phyloP scores from a whole-genome alignment of 2,329 filamentous ascomycete genomes.

The Exophiala sp. region DNA sequence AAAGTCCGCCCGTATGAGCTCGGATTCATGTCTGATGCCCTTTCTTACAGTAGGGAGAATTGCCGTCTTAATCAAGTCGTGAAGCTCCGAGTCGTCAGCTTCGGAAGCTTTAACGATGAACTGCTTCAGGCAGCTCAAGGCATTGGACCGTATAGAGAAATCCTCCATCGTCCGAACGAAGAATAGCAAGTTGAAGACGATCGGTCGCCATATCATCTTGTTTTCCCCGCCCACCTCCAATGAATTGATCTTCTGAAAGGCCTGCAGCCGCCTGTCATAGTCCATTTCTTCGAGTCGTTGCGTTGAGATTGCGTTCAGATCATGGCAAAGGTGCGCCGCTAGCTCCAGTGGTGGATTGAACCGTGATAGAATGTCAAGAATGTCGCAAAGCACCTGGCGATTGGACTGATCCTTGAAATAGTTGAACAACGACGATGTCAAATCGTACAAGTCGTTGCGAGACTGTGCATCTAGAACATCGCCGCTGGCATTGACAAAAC shows the following conservation, averaged over 20 bases:
- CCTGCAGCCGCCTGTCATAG: slow-evolving; percentile 72
- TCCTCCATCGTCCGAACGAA: slow-evolving; percentile 83
- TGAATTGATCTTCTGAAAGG: slow-evolving; percentile 67
- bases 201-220: slow-evolving; percentile 67
- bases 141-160: slow-evolving; percentile 75
- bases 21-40: slow-evolving; percentile 71
- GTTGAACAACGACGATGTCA: slow-evolving; percentile 74
- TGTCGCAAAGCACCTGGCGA: slow-evolving; percentile 65
- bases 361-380: slow-evolving; percentile 64
- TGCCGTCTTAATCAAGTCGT: slow-evolving; percentile 56
- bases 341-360: slow-evolving; percentile 59
- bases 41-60: slow-evolving; percentile 70
- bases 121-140: slow-evolving; percentile 70
- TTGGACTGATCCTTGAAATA: slow-evolving; percentile 81
- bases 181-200: slow-evolving; percentile 84
- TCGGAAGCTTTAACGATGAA: slow-evolving; percentile 63
- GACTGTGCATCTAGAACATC: slow-evolving; percentile 47
- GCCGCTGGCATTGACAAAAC: slow-evolving; percentile 10
- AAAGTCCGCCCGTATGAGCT: slow-evolving; percentile 78
- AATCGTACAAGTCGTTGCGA: slow-evolving; percentile 62
- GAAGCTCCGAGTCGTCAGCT: slow-evolving; percentile 40
- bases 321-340: slow-evolving; percentile 60
- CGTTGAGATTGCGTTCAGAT: slow-evolving; percentile 72
- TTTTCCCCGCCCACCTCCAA: slow-evolving; percentile 57
- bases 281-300: slow-evolving; percentile 76